Percentiles rank a stretch among this genome's conserved stretches.
phyloP scores from a whole-genome alignment of 2,329 filamentous ascomycete species.

The Nemania serpens region DNA sequence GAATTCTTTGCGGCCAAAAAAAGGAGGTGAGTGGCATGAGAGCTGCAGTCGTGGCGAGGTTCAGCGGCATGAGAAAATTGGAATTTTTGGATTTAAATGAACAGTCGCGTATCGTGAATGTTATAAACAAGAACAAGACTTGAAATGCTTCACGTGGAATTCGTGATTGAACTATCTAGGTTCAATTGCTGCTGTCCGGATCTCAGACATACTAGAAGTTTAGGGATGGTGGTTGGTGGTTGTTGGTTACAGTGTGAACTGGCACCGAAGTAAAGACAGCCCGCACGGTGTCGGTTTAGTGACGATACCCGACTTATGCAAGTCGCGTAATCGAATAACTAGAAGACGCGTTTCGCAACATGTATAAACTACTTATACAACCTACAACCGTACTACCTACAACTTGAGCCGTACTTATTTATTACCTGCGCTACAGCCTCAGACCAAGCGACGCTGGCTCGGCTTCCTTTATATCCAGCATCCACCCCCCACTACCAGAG shows the following conservation, averaged over 20 bases:
- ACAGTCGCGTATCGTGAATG: too few species aligned
- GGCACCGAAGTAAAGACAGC: background rate
- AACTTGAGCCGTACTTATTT: too few species aligned
- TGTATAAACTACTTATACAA: slow-evolving; percentile 2
- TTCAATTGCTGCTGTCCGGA: background rate
- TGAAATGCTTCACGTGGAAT: background rate
- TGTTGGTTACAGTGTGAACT: background rate
- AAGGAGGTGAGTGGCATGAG: background rate
- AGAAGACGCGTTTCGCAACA: slow-evolving; percentile 25
- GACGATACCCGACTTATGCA: slow-evolving; percentile 26
- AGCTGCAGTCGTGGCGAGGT: background rate
- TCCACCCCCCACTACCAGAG: slow-evolving; percentile 1
- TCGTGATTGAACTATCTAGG: background rate
- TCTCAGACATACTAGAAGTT: background rate
- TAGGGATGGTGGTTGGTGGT: background rate
- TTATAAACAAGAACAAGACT: background rate
- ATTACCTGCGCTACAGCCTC: background rate
- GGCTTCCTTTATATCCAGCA: slow-evolving; percentile 16
- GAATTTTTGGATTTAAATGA: too few species aligned
- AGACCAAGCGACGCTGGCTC: slow-evolving; percentile 16
- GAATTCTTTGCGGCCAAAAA: background rate
- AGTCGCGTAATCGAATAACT: slow-evolving; percentile 32
- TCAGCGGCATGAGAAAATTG: too few species aligned
- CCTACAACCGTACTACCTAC: slow-evolving; percentile 23
- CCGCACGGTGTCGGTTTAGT: slow-evolving; percentile 6